Conservation (phyloP, 805 yeast genomes). For the Barnettozyma populi region DNA sequence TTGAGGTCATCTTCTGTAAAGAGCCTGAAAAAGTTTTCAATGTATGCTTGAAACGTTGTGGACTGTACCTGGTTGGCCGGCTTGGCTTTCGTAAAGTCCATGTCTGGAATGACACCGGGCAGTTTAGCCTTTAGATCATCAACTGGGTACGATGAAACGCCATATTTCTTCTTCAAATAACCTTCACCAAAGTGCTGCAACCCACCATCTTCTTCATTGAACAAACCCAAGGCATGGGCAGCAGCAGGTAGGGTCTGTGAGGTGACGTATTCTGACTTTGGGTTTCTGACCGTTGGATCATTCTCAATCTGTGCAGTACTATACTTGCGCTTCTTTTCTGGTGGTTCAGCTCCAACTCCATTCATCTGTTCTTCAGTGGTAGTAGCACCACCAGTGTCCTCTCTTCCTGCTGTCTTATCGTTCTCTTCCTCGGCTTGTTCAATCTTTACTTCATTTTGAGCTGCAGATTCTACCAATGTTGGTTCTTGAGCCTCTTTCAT, state of each 20-base stretch:
- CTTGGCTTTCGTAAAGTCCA: slow-evolving; percentile 78
- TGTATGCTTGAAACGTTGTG: slow-evolving; percentile 75
- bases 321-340: slow-evolving; percentile 13
- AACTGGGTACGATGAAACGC: slow-evolving; percentile 87
- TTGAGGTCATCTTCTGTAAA: slow-evolving; percentile 78
- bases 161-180: slow-evolving; percentile 67
- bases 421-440: slow-evolving; percentile 15
- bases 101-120: slow-evolving; percentile 86
- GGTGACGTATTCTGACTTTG: slow-evolving; percentile 69
- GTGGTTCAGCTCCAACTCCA: neutral
- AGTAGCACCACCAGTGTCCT: neutral
- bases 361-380: neutral
- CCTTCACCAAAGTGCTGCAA: slow-evolving; percentile 67
- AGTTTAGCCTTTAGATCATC: slow-evolving; percentile 65
- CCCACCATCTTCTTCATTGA: slow-evolving; percentile 52
- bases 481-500: neutral
- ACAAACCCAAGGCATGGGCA: slow-evolving; percentile 61
- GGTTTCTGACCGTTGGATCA: slow-evolving; percentile 60
- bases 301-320: slow-evolving; percentile 34
- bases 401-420: slow-evolving; percentile 9
- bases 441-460: slow-evolving; percentile 6
- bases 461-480: neutral
- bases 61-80: slow-evolving; percentile 90
- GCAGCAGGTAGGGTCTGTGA: slow-evolving; percentile 64
- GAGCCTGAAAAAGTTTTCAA: slow-evolving; percentile 79